Evolutionary conservation across 2,329 filamentous ascomycete genomes (phyloP), one percentile per base, ranked within the genome.

Genomic region (Bimuria novae-zelandiae): DNA sequence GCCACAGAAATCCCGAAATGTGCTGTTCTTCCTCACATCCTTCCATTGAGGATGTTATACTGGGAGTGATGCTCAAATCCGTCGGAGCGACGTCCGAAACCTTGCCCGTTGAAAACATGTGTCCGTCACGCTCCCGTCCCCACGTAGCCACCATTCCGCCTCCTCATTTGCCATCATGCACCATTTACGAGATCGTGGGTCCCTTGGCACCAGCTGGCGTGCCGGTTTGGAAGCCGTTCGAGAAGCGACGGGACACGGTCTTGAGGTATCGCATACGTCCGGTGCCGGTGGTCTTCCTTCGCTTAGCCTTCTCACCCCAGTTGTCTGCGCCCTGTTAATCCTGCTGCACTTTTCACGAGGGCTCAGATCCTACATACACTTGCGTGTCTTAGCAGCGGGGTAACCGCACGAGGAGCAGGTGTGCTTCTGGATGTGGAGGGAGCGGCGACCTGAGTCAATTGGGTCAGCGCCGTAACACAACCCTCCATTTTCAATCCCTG

Each of bases 301-400:
- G 86, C 91, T 97, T 97, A 74, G 92, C 93, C 90, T 99, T 99
- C 87, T 97, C 93, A 80, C 90, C 87, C 94, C 94, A 99, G 90
- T 99, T 97, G 89, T 88, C 93, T 97, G 77, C 72, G 43, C 40
- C 49, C 47, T 62, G 65, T 73, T 59, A 72, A 66, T 63, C 54
- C 46, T 51, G 42, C 52, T 57, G 30, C 52, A 49, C 41, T 32
- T 29, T 37, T 53, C 49, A 16, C 47, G 25, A 52, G 44, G 35
- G 7, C 49, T 42, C 37, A 48, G n/a, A 41, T 40, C 49, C n/a
- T 59, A 90, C 93, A 78, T 96, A 97, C 93, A 99, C 88, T 96
- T 95, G 80, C 94, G 88, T 80, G 85, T 92, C 88, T 96, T 96
- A 80, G 94, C 94, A 77, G 92, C 83, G 77, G 94, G 94, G 84